Percentiles rank a stretch among this genome's conserved stretches.
These are phyloP conservation scores for Russula griseocarnosa DNA, from an alignment of 768 basidiomycete species.

Conservation along the genomic window DNA sequence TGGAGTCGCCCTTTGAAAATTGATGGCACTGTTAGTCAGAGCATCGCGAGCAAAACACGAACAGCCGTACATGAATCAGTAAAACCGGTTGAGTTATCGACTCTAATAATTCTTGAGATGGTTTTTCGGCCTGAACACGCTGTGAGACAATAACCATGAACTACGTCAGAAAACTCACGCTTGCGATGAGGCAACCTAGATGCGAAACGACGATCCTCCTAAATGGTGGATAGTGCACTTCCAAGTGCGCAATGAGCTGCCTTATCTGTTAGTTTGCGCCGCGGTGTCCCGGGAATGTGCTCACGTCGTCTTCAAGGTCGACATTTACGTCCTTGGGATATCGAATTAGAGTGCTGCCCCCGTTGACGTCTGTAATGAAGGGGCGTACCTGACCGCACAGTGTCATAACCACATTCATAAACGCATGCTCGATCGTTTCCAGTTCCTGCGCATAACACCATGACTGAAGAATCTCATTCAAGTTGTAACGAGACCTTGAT, in stretches of 20 bases:
- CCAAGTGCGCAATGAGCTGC: constrained; percentile 29
- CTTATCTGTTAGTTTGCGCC: neutral
- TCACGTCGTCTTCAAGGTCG: constrained; percentile 27
- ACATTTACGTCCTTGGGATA: constrained; percentile 19
- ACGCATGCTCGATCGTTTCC: constrained; percentile 30
- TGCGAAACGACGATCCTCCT: constrained; percentile 24
- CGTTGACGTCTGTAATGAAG: neutral
- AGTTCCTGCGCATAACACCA: constrained; percentile 32
- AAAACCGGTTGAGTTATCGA: constrained; percentile 19
- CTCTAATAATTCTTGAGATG: constrained; percentile 11
- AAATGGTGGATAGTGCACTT: constrained; percentile 29
- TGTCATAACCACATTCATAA: constrained; percentile 29
- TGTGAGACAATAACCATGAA: neutral
- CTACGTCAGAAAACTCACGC: constrained; percentile 8
- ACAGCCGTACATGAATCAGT: constrained; percentile 24
- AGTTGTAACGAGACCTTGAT: constrained; percentile 19
- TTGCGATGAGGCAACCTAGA: constrained; percentile 14
- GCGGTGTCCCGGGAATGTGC: neutral
- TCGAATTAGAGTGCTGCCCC: neutral
- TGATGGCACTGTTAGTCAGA: neutral
- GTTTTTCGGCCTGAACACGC: neutral
- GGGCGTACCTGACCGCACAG: constrained; percentile 27
- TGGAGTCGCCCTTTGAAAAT: constrained; percentile 24
- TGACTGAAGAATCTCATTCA: constrained; percentile 29
- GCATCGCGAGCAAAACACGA: neutral